Conservation (phyloP, 768 basidiomycete species). For the Fomitopsis serialis region DNA sequence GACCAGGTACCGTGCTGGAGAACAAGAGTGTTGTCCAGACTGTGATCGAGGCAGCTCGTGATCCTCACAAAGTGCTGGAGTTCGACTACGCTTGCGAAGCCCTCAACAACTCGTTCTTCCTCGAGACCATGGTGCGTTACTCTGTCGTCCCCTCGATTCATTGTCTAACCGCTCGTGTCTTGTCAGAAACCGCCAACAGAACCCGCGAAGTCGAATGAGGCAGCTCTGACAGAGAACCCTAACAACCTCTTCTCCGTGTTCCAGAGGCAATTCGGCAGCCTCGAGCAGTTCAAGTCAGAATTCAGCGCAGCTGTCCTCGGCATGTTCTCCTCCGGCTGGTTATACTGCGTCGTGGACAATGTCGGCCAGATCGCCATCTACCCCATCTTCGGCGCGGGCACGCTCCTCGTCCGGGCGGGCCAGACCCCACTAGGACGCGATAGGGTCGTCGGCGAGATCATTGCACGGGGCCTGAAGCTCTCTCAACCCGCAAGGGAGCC, state of each 20-base stretch:
- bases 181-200: conserved; percentile 34
- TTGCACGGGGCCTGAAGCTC: neutral
- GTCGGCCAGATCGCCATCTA: conserved; percentile 61
- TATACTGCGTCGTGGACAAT: conserved; percentile 82
- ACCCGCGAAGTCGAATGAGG: conserved; percentile 27
- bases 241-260: conserved; percentile 37
- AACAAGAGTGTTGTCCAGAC: conserved; percentile 62
- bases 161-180: neutral
- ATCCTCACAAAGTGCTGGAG: conserved; percentile 54
- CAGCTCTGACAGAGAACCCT: conserved; percentile 30
- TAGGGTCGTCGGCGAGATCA: conserved; percentile 7
- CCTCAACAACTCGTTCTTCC: conserved; percentile 94
- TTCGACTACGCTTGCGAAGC: conserved; percentile 93
- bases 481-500: conserved; percentile 1
- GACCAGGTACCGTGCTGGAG: conserved; percentile 32
- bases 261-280: conserved; percentile 49
- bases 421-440: conserved; percentile 2
- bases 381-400: conserved; percentile 86
- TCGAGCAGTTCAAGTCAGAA: conserved; percentile 65
- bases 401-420: conserved; percentile 59
- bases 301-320: conserved; percentile 75
- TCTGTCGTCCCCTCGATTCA: conserved; percentile 9
- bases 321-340: conserved; percentile 74
- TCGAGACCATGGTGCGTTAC: conserved; percentile 74
- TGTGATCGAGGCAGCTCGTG: conserved; percentile 58